phyloP scores from a whole-genome alignment of 257 asterid species.

The Craterostigma plantagineum region DNA sequence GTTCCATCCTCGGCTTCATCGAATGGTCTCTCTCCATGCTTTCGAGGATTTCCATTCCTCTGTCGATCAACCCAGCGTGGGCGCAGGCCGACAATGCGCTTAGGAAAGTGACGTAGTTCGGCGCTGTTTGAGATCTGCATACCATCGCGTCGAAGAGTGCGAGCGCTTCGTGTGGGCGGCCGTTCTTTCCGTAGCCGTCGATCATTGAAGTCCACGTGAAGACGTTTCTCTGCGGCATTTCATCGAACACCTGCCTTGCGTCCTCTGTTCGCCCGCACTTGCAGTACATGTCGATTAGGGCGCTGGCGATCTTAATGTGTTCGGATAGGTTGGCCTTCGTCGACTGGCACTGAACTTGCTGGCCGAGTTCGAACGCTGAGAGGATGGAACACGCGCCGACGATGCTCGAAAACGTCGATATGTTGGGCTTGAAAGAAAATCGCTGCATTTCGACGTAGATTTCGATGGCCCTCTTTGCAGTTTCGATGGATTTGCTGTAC shows the following conservation, averaged over 20 bases:
- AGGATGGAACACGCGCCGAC: conserved; percentile 76
- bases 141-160: conserved; percentile 42
- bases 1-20: conserved; percentile 84
- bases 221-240: conserved; percentile 57
- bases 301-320: conserved; percentile 62
- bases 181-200: conserved; percentile 86
- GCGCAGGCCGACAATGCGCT: conserved; percentile 75
- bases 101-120: conserved; percentile 70
- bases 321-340: conserved; percentile 33
- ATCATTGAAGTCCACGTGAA: conserved; percentile 92
- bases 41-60: conserved; percentile 46
- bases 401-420: conserved; percentile 69
- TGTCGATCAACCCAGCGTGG: conserved; percentile 56
- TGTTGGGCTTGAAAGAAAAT: conserved; percentile 28
- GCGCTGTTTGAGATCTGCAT: conserved; percentile 14
- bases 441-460: conserved; percentile 52
- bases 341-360: conserved; percentile 56
- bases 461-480: conserved; percentile 48
- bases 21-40: conserved; percentile 38
- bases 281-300: conserved; percentile 73
- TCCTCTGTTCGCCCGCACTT: conserved; percentile 70
- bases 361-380: conserved; percentile 53
- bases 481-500: conserved; percentile 51
- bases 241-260: conserved; percentile 43
- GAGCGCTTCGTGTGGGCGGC: conserved; percentile 48